Evolutionary conservation across 306 rosid species (phyloP).

Genomic region (Fagus crenata): DNA sequence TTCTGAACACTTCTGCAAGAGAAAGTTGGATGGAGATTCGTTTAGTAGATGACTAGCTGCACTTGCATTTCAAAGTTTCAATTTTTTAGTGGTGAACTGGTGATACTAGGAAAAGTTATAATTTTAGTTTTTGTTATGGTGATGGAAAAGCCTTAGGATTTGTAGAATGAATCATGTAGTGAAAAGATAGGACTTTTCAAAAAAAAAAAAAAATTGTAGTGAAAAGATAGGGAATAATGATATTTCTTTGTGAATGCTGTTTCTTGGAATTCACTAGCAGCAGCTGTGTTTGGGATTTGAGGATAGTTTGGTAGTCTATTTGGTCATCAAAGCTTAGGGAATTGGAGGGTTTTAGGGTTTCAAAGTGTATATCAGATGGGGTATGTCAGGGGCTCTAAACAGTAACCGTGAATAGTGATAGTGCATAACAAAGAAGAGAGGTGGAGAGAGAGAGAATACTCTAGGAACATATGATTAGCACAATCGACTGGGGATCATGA

Average conservation of each 20-base stretch:
- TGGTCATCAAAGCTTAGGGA: neutral
- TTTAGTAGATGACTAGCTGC: neutral
- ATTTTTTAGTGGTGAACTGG: neutral
- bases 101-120: neutral
- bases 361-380: neutral
- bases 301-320: neutral
- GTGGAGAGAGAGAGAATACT: too few species aligned
- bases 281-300: neutral
- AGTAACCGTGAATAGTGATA: too few species aligned
- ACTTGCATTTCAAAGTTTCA: neutral
- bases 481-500: too few species aligned
- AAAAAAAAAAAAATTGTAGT: neutral
- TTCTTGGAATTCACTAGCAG: neutral
- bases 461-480: too few species aligned
- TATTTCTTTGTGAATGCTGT: neutral
- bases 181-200: too few species aligned
- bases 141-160: too few species aligned
- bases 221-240: neutral
- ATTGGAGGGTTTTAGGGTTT: neutral
- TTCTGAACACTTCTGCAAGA: neutral
- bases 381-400: too few species aligned
- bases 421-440: too few species aligned
- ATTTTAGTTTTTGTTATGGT: too few species aligned
- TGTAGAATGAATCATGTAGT: too few species aligned
- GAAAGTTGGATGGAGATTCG: neutral